Base-by-base conservation (phyloP, 192 early-diverging fungal species). In the Coemansia sp. region DNA sequence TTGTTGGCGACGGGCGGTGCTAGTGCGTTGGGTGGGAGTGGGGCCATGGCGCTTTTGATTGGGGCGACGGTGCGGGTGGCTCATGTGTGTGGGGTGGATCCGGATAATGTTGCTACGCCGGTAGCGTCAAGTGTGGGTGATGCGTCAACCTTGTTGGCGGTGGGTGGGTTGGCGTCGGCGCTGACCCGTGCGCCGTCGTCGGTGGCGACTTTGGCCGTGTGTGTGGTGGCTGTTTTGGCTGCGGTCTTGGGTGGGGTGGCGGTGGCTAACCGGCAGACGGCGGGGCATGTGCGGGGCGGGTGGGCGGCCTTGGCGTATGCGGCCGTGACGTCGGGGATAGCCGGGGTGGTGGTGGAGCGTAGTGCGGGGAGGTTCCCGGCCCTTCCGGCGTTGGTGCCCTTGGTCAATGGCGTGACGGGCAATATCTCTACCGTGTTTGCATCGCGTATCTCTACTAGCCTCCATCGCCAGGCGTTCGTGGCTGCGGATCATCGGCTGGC, bases 391-490 rank as follows among this genome's bases (percentile, higher is more conserved):
- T 48, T 79, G 18, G 65, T 74, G 4, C 74, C 77, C 0, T 68
- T 75, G 14, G 46, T 74, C 18, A 74, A 79, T 19, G 78, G 78
- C 1, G 75, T 89, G 10, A 73, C 79, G 18, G 88, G 88, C 21
- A 90, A 90, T 46, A 68, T 90, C n/a, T 85, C 81, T 18, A 85
- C 88, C 5, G 84, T 90, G 12, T 88, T 84, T 42, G 83, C 84
- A 0, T 85, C 84, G 22, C 73, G 88, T 7, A 80, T 90, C 22
- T 86, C 83, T 6, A 88, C 88, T 6, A 76, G 80, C 14, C 60
- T 90, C 20, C 88, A 90, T 38, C 55, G 64, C 7, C 75, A 36
- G 46, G n/a, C n/a, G n/a, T n/a, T n/a, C 46, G 30, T 18, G 22
- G 46, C 18, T 56, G 57, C 69, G 47, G 63, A 73, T 18, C 58